These are phyloP conservation scores for Gillenia trifoliata DNA, from an alignment of 306 rosid genomes.

Conservation along the genomic window DNA sequence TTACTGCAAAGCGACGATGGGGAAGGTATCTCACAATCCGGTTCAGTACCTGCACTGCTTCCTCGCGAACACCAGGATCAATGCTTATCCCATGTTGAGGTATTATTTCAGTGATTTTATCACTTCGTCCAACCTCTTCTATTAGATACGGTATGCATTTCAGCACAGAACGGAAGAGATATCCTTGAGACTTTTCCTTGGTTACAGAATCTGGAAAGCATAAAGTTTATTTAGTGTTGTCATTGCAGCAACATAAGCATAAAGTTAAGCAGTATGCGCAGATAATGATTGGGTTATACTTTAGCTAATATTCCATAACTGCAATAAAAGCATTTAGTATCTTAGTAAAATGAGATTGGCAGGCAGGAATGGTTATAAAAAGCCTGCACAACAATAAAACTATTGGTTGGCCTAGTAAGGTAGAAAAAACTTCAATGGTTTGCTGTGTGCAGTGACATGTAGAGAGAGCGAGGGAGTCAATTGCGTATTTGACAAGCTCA, in stretches of 20 bases:
- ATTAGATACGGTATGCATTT: conserved; percentile 96
- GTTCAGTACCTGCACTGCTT: conserved; percentile 92
- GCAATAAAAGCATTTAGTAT: neutral
- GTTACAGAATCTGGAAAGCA: conserved; percentile 82
- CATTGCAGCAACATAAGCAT: conserved; percentile 15
- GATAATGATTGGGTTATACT: neutral
- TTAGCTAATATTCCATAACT: neutral
- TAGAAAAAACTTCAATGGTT: neutral
- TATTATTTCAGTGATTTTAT: conserved; percentile 96
- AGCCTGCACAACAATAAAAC: neutral
- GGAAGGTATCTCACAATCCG: conserved; percentile 89
- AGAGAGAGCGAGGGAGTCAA: neutral
- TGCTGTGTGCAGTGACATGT: too few species aligned
- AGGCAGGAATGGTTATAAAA: neutral
- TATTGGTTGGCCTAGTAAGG: neutral
- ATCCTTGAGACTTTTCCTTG: conserved; percentile 97
- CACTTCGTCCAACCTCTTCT: conserved; percentile 97
- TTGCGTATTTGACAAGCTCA: conserved; percentile 81
- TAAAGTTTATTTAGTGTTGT: conserved; percentile 13
- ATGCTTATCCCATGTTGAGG: conserved; percentile 99
- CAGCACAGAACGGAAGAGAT: conserved; percentile 90
- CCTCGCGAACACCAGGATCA: conserved; percentile 99
- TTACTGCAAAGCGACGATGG: conserved; percentile 95
- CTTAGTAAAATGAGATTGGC: neutral
- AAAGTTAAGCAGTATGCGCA: neutral